Conservation (phyloP, 2,329 filamentous ascomycete species). For the Pseudophaeomoniella oleicola region DNA sequence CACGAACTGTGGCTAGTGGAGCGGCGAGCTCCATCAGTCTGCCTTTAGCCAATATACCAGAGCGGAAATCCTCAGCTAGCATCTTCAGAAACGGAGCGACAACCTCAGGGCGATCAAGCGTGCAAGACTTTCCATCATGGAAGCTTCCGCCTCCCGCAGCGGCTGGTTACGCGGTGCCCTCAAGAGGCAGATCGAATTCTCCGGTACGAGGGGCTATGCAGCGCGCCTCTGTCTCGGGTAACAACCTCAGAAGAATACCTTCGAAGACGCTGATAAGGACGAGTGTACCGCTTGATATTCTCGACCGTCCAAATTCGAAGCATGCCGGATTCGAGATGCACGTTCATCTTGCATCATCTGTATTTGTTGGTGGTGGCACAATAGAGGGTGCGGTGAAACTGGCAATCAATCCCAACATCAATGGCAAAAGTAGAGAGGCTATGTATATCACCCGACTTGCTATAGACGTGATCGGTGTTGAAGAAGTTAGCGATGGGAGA, state of each 20-base stretch:
- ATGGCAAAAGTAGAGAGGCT: constrained; percentile 18
- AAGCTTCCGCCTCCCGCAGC: constrained; percentile 6
- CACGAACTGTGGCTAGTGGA: constrained; percentile 6
- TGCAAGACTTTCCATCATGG: constrained; percentile 12
- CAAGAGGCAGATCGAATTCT: constrained; percentile 30
- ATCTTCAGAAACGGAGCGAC: constrained; percentile 8
- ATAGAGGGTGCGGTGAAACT: constrained; percentile 36
- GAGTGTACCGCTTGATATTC: constrained; percentile 30
- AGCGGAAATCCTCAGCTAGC: constrained; percentile 10
- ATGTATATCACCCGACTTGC: constrained; percentile 34
- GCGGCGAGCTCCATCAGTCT: constrained; percentile 11
- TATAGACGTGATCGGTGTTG: constrained; percentile 36
- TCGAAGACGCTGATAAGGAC: constrained; percentile 35
- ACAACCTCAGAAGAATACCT: constrained; percentile 24
- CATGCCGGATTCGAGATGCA: constrained; percentile 35
- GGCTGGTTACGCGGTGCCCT: constrained; percentile 22
- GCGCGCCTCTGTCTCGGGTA: constrained; percentile 27
- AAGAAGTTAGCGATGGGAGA: constrained; percentile 32
- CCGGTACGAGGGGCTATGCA: constrained; percentile 30
- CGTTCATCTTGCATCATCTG: constrained; percentile 32
- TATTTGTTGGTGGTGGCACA: constrained; percentile 41
- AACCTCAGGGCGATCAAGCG: constrained; percentile 7
- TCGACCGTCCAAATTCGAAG: constrained; percentile 32
- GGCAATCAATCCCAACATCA: constrained; percentile 29
- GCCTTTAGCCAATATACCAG: constrained; percentile 8